Evolutionary conservation across 768 basidiomycete species (phyloP).

Genomic region (Boletellus ananas): DNA sequence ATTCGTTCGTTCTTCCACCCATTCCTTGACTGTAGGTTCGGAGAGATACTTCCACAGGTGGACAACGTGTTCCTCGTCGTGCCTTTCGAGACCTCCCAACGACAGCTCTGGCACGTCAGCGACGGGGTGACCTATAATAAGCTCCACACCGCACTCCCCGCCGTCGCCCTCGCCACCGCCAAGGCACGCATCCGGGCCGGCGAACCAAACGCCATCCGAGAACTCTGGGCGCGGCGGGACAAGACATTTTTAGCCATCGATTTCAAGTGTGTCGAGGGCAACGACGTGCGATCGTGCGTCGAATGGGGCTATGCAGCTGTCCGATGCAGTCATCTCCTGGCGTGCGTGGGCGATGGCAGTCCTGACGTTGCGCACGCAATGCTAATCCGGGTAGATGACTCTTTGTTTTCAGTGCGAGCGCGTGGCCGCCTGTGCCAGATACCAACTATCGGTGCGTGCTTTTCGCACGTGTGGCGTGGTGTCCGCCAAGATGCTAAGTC

Average conservation of each 20-base stretch:
- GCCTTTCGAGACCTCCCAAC: conserved; percentile 64
- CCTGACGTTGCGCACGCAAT: background rate
- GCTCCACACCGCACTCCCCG: conserved; percentile 66
- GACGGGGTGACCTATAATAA: conserved; percentile 70
- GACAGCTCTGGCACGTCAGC: conserved; percentile 67
- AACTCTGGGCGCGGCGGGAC: conserved; percentile 65
- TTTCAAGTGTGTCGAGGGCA: conserved; percentile 74
- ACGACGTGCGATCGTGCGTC: conserved; percentile 53
- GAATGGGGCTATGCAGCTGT: conserved; percentile 86
- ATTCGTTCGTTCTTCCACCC: background rate
- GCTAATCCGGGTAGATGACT: background rate
- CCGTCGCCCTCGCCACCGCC: conserved; percentile 59
- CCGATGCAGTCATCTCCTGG: conserved; percentile 65
- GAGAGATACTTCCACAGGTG: conserved; percentile 67
- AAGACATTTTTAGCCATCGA: conserved; percentile 74
- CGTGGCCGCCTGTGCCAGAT: conserved; percentile 77
- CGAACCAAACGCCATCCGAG: conserved; percentile 58
- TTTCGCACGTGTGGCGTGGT: background rate
- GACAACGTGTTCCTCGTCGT: conserved; percentile 67
- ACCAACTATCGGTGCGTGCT: conserved; percentile 66
- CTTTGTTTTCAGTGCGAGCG: conserved; percentile 44
- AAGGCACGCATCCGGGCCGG: conserved; percentile 64
- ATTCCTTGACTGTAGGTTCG: conserved; percentile 45
- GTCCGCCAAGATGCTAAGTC: conserved; percentile 4
- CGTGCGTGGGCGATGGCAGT: conserved; percentile 41